Evolutionary conservation across 371 early-diverging fungal genomes (phyloP).

Genomic region (Entomophthora muscae): DNA sequence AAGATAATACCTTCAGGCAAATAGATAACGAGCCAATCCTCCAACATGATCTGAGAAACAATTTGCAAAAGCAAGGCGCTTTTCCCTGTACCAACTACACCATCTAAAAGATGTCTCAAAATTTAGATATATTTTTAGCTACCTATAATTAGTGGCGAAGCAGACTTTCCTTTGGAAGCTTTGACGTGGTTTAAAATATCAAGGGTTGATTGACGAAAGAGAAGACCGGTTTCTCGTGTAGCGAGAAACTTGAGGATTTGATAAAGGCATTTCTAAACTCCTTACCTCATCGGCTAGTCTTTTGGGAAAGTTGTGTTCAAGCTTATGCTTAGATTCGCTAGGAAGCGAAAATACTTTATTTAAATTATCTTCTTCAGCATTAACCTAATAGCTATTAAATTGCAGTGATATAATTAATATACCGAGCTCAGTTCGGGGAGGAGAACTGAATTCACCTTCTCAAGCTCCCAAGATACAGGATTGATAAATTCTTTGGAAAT

Average conservation of each 20-base stretch:
- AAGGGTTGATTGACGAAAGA: not conserved
- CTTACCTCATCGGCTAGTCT: not conserved
- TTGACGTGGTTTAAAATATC: not conserved
- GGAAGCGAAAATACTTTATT: slow-evolving; percentile 1
- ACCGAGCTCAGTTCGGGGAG: not conserved
- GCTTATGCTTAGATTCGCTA: not conserved
- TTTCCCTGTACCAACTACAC: not conserved
- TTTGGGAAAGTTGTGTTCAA: not conserved
- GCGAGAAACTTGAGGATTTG: not conserved
- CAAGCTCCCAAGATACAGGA: not conserved
- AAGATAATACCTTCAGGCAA: not conserved
- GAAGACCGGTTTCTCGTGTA: not conserved
- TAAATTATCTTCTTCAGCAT: not conserved
- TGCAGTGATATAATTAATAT: not conserved
- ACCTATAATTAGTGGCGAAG: not conserved
- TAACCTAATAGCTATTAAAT: not conserved
- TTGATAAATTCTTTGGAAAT: not conserved
- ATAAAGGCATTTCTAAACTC: too few species aligned
- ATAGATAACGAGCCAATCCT: slow-evolving; percentile 2
- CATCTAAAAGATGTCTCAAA: slow-evolving; percentile 6
- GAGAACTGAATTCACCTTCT: not conserved
- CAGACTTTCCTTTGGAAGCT: not conserved
- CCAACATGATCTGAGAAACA: not conserved
- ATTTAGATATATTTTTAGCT: not conserved
- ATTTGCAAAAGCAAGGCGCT: slow-evolving; percentile 1